Conservation (phyloP, 768 basidiomycete genomes). For the Dioszegia aurantiaca region DNA sequence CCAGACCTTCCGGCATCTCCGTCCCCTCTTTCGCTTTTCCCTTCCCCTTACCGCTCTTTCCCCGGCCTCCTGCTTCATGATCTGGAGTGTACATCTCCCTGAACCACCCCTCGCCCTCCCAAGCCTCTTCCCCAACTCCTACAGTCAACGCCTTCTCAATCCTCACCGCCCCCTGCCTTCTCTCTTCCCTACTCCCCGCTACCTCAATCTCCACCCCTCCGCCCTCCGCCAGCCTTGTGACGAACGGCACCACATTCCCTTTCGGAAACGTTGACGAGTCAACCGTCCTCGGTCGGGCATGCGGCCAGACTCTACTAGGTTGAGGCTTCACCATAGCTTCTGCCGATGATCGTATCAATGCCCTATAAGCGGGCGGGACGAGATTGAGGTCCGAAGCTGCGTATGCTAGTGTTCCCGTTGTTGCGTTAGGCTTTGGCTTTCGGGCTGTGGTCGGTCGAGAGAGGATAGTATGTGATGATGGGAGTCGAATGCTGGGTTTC, state of each 20-base stretch:
- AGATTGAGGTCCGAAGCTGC: slow-evolving; percentile 22
- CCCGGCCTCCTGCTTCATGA: no score
- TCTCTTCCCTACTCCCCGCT: neutral
- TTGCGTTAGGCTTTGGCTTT: neutral
- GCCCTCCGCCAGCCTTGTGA: slow-evolving; percentile 5
- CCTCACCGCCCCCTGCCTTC: slow-evolving; percentile 5
- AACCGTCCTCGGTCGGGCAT: slow-evolving; percentile 3
- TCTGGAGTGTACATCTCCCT: slow-evolving; percentile 43
- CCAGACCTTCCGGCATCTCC: slow-evolving; percentile 16
- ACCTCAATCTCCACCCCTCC: neutral
- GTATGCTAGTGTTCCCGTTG: slow-evolving; percentile 14
- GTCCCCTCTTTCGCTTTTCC: slow-evolving; percentile 23
- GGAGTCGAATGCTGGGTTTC: neutral
- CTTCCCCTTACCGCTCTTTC: neutral
- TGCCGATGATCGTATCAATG: slow-evolving; percentile 21
- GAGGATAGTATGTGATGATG: neutral
- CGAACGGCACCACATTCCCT: slow-evolving; percentile 11
- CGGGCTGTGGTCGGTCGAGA: slow-evolving; percentile 2
- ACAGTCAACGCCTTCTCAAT: slow-evolving; percentile 6
- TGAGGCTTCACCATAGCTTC: slow-evolving; percentile 17
- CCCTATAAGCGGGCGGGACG: slow-evolving; percentile 25
- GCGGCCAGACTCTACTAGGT: neutral
- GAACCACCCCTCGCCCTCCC: slow-evolving; percentile 50
- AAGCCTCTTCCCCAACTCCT: slow-evolving; percentile 34
- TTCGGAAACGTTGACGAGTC: slow-evolving; percentile 1